Evolutionary conservation across 495 filamentous ascomycete species (phyloP).

Genomic region (Hyaloscypha hepaticicola): DNA sequence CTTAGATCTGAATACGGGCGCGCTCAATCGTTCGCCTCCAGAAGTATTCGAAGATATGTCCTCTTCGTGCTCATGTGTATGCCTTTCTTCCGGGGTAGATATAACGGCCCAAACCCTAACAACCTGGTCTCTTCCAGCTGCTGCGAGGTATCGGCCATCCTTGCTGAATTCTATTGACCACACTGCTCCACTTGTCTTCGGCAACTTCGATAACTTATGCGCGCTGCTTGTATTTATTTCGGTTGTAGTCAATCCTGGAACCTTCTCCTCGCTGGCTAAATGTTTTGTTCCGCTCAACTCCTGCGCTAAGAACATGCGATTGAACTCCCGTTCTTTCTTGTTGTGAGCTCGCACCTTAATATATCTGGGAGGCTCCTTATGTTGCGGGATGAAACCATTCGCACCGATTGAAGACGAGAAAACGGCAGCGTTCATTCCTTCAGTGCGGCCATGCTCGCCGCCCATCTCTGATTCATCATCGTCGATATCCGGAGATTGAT

Average conservation of each 20-base stretch:
- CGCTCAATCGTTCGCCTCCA: conserved; percentile 66
- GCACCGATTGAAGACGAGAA: conserved; percentile 73
- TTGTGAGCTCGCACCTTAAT: conserved; percentile 78
- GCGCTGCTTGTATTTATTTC: conserved; percentile 39
- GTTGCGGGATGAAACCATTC: conserved; percentile 78
- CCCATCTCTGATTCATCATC: conserved; percentile 74
- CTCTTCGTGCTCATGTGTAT: conserved; percentile 67
- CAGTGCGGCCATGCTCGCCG: conserved; percentile 56
- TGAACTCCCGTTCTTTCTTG: conserved; percentile 82
- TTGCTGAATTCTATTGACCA: conserved; percentile 94
- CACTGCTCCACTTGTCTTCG: conserved; percentile 57
- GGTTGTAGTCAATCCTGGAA: conserved; percentile 36
- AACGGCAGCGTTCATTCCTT: conserved; percentile 78
- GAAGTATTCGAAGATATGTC: conserved; percentile 51
- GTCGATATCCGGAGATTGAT: conserved; percentile 50
- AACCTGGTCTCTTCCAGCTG: conserved; percentile 81
- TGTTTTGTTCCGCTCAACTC: conserved; percentile 62
- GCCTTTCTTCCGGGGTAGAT: conserved; percentile 74
- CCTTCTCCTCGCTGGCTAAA: conserved; percentile 36
- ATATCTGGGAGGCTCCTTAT: conserved; percentile 88
- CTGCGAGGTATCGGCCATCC: conserved; percentile 88
- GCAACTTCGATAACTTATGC: conserved; percentile 32
- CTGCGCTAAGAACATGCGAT: conserved; percentile 87
- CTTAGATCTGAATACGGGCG: conserved; percentile 84
- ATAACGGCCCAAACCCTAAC: conserved; percentile 92